Conservation (phyloP, 257 asterid species). For the Ballota nigra region DNA sequence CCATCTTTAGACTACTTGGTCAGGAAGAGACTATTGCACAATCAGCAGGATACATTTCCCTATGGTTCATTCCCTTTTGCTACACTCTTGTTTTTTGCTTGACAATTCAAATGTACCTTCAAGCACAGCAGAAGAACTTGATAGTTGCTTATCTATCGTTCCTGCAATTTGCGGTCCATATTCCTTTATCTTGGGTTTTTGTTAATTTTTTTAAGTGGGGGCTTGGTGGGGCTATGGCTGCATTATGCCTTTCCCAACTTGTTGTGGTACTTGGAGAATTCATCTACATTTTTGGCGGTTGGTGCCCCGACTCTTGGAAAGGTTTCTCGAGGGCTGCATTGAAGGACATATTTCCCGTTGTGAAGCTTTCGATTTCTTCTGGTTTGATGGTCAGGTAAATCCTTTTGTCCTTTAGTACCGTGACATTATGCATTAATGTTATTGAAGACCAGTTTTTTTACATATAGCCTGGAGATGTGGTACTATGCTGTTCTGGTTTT, state of each 20-base stretch:
- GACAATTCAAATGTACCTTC: slow-evolving; percentile 87
- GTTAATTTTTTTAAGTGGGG: slow-evolving; percentile 56
- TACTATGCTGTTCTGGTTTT: slow-evolving; percentile 78
- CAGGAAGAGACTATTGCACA: slow-evolving; percentile 49
- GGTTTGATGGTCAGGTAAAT: slow-evolving; percentile 88
- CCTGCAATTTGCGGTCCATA: slow-evolving; percentile 50
- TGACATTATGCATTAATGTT: not conserved
- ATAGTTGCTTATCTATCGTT: slow-evolving; percentile 64
- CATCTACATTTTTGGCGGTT: slow-evolving; percentile 71
- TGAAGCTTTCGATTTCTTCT: slow-evolving; percentile 77
- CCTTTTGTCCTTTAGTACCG: not conserved
- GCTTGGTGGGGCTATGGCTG: slow-evolving; percentile 75
- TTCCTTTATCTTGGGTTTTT: slow-evolving; percentile 72
- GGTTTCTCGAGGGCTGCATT: slow-evolving; percentile 68
- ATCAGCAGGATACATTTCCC: slow-evolving; percentile 68
- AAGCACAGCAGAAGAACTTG: slow-evolving; percentile 87
- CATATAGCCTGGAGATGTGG: slow-evolving; percentile 78
- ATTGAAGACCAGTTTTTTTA: not conserved
- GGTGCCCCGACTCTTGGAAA: slow-evolving; percentile 82
- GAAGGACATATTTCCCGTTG: slow-evolving; percentile 73
- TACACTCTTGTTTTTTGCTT: slow-evolving; percentile 65
- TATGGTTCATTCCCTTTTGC: slow-evolving; percentile 75
- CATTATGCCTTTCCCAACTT: slow-evolving; percentile 64
- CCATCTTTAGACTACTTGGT: slow-evolving; percentile 71
- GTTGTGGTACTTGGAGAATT: slow-evolving; percentile 63